Evolutionary conservation across 2,329 filamentous ascomycete genomes (phyloP), one percentile per base, ranked within the genome.

Genomic region (Diplocarpon rosae): DNA sequence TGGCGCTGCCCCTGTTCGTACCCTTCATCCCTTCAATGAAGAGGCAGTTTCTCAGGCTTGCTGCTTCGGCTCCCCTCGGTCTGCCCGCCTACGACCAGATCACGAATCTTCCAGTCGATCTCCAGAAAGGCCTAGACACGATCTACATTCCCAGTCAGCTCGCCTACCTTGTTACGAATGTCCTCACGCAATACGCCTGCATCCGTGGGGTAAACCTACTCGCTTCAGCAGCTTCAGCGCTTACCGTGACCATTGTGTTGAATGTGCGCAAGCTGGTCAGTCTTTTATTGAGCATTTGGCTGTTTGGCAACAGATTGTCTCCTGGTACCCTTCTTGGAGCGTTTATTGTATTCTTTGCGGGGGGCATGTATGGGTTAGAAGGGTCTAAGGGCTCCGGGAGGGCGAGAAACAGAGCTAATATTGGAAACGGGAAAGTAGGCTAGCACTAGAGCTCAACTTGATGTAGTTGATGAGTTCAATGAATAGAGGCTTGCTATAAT

Each of bases 171-270:
- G 66, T 71, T 1, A 71, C 83, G 50, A 93, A 93, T 57, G 86
- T 93, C 0, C 61, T 93, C 39, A 96, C 92, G 2, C 92, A 98
- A 64, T 87, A 95, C 58, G 76, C 88, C 17, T 98, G 92, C 63
- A 96, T 98, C 52, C 84, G 89, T 2, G 92, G 92, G 1, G 92
- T 98, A 46, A 96, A 96, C 56, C 74, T 95, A n/a, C 72, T 98
- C 4, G 89, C 86, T 1, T 85, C 90, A 0, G 83, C 82, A 43
- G 86, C 86, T 3, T 90, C 89, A 3, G 93, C 92, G 0, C 73
- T 98, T 44, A 96, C 92, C 0, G 92, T 98, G 17, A 95, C 90
- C 1, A 94, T 98, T 56, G 88, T 96, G 38, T 71, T 98, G 48
- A 98, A 96, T 62, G 85, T 98, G 48, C 77, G 92, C 55, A 98